Evolutionary conservation across 163 green algal species (phyloP).

Genomic region (Coccomyxa subellipsoidea): DNA sequence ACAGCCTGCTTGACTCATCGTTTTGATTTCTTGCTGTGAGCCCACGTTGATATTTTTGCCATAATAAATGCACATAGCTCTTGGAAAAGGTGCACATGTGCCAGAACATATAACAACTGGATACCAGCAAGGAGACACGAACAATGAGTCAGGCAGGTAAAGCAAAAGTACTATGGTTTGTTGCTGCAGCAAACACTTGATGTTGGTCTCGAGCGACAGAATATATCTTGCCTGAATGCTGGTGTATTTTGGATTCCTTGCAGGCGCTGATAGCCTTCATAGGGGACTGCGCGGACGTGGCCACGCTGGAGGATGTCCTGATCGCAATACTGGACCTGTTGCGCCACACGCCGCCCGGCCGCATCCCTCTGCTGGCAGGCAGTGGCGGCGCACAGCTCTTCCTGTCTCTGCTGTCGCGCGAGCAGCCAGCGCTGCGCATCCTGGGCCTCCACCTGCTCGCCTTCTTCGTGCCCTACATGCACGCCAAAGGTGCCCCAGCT

Average conservation of each 20-base stretch:
- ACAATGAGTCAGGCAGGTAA: no score
- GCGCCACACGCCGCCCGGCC: neutral
- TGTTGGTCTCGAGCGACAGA: no score
- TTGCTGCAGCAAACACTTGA: no score
- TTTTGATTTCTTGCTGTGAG: no score
- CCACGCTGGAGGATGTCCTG: conserved; percentile 40
- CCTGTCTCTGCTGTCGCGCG: conserved; percentile 37
- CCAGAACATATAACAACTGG: no score
- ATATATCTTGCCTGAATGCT: no score
- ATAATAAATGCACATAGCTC: no score
- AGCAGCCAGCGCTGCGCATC: conserved; percentile 33
- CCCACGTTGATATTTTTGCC: no score
- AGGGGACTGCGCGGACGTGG: conserved; percentile 34
- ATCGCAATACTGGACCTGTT: conserved; percentile 25
- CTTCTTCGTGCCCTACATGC: conserved; percentile 12
- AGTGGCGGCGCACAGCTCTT: conserved; percentile 32
- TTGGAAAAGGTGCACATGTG: no score
- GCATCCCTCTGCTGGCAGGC: neutral
- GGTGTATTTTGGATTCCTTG: no score
- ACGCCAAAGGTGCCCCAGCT: neutral
- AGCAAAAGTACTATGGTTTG: no score
- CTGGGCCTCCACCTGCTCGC: conserved; percentile 36
- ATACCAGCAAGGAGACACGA: no score
- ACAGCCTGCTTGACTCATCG: neutral
- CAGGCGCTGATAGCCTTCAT: conserved; percentile 40